These are phyloP conservation scores for Pestalotiopsis sp. DNA, from an alignment of 2,329 filamentous ascomycete species.

Conservation along the genomic window DNA sequence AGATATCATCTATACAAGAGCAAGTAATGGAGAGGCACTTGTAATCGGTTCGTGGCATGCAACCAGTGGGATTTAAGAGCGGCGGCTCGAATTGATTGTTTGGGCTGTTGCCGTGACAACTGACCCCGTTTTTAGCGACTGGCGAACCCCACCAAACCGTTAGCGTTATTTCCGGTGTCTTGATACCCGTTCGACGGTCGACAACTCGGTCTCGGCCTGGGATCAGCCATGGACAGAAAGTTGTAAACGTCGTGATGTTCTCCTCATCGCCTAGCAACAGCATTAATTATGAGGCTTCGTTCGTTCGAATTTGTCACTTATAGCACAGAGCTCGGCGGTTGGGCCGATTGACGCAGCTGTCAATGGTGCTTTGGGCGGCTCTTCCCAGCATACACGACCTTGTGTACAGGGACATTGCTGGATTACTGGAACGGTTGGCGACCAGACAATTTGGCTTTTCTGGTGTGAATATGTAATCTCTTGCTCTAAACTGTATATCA, in stretches of 20 bases:
- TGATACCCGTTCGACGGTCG: neutral
- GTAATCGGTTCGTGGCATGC: neutral
- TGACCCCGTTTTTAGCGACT: neutral
- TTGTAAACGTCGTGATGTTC: neutral
- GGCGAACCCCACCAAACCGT: neutral
- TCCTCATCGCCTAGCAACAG: neutral
- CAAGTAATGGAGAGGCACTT: neutral
- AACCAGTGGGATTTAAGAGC: neutral
- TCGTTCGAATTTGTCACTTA: neutral
- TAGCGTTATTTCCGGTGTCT: neutral
- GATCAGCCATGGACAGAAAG: neutral
- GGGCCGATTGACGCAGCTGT: neutral
- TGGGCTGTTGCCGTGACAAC: constrained; percentile 1
- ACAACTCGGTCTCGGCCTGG: neutral
- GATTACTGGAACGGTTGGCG: neutral
- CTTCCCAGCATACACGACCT: neutral
- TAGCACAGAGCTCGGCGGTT: neutral
- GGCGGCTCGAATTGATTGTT: neutral
- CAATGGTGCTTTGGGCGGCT: neutral
- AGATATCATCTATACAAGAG: neutral
- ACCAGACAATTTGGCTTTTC: neutral
- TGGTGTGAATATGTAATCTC: neutral
- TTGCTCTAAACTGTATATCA: neutral
- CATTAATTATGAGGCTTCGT: neutral
- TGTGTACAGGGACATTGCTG: neutral